Evolutionary conservation across 495 filamentous ascomycete genomes (phyloP).

Genomic region (Aspergillus avenaceus): DNA sequence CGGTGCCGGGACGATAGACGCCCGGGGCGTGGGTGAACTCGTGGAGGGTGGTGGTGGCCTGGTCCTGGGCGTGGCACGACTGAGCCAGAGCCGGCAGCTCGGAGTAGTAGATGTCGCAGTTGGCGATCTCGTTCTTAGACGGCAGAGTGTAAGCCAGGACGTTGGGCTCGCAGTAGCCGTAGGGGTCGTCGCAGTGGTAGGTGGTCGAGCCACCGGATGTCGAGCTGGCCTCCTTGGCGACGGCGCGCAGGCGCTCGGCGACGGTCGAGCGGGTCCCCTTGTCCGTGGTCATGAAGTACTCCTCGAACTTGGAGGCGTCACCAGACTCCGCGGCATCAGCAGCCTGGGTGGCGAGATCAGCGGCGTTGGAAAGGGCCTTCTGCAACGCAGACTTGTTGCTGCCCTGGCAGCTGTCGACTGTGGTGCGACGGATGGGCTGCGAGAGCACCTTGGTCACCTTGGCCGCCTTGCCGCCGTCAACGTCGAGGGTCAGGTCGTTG

Average conservation of each 20-base stretch:
- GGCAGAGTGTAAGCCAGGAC: conserved; percentile 59
- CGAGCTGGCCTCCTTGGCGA: conserved; percentile 49
- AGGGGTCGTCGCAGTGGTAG: conserved; percentile 51
- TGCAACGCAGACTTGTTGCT: conserved; percentile 33
- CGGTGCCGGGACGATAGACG: conserved; percentile 50
- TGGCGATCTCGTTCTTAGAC: conserved; percentile 46
- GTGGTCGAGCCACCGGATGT: conserved; percentile 38
- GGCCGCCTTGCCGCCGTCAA: conserved; percentile 51
- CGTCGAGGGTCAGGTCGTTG: conserved; percentile 42
- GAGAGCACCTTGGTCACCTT: conserved; percentile 46
- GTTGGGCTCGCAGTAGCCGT: conserved; percentile 43
- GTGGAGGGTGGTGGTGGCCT: conserved; percentile 56
- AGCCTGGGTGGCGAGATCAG: conserved; percentile 47
- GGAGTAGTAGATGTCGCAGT: conserved; percentile 54
- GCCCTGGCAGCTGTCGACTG: conserved; percentile 46
- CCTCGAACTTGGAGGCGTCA: conserved; percentile 45
- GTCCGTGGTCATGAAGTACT: conserved; percentile 60
- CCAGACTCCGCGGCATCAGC: conserved; percentile 48
- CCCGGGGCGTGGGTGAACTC: conserved; percentile 59
- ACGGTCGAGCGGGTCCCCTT: conserved; percentile 42
- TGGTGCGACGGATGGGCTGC: conserved; percentile 45
- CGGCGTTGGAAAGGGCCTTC: conserved; percentile 47
- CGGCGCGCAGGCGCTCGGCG: conserved; percentile 43
- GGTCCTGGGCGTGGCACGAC: conserved; percentile 55
- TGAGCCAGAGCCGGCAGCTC: conserved; percentile 39